Conservation (phyloP, 208 protist species). For the Wallacemonas sp. region DNA sequence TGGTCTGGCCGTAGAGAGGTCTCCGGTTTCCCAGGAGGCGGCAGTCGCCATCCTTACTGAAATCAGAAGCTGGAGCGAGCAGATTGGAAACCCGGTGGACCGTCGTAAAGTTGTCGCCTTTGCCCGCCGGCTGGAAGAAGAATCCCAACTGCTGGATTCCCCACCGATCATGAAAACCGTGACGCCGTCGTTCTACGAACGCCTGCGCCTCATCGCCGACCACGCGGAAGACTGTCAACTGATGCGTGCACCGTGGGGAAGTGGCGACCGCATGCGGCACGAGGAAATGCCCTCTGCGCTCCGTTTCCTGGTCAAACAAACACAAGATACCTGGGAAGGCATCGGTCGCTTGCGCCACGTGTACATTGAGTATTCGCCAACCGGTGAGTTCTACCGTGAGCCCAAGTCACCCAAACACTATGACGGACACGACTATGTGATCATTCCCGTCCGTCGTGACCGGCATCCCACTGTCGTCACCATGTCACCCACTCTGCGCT, state of each 20-base stretch:
- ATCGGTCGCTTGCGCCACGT: constrained; percentile 81
- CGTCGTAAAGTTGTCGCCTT: constrained; percentile 36
- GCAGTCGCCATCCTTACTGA: constrained; percentile 60
- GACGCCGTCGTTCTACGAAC: constrained; percentile 29
- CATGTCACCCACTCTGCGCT: constrained; percentile 71
- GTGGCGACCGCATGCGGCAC: constrained; percentile 58
- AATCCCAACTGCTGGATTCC: background rate
- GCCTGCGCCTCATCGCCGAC: constrained; percentile 67
- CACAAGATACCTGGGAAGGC: constrained; percentile 37
- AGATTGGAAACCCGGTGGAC: constrained; percentile 57
- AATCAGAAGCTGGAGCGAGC: constrained; percentile 41
- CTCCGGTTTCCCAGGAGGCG: constrained; percentile 33
- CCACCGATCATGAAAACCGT: background rate
- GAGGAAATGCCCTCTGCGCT: constrained; percentile 67
- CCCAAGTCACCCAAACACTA: constrained; percentile 60
- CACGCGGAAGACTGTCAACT: constrained; percentile 79
- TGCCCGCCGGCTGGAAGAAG: constrained; percentile 6
- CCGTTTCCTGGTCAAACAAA: constrained; percentile 53
- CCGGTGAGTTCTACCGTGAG: constrained; percentile 57
- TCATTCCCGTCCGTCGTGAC: constrained; percentile 77
- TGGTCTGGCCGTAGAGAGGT: constrained; percentile 39
- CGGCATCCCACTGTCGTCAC: constrained; percentile 56
- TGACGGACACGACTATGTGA: constrained; percentile 89
- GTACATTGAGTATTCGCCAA: constrained; percentile 85
- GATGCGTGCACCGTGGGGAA: constrained; percentile 84